phyloP scores from a whole-genome alignment of 306 rosid genomes.

The Pterocarpus santalinus region DNA sequence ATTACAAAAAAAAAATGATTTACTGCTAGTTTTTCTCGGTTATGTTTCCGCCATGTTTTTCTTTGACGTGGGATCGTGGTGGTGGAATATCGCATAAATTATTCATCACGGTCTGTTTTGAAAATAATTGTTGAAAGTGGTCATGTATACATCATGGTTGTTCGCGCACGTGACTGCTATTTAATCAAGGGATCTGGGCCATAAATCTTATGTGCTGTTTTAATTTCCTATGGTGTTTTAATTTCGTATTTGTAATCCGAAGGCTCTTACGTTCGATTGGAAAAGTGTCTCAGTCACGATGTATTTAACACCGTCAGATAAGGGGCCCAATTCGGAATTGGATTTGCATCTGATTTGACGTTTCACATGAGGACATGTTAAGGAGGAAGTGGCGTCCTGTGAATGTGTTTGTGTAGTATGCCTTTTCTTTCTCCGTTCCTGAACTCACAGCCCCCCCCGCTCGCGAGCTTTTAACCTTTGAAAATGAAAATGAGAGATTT shows the following conservation, averaged over 20 bases:
- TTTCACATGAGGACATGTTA: constrained; percentile 48
- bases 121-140: constrained; percentile 49
- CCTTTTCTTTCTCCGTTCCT: constrained; percentile 36
- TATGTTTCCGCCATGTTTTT: constrained; percentile 11
- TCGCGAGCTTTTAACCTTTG: not conserved
- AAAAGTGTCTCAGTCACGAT: constrained; percentile 49
- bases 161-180: constrained; percentile 85
- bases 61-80: constrained; percentile 48
- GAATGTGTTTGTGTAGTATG: constrained; percentile 6
- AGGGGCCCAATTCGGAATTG: constrained; percentile 53
- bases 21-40: not conserved
- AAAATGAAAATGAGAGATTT: constrained; percentile 43
- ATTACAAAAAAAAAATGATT: constrained; percentile 19
- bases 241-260: not conserved
- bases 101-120: constrained; percentile 42
- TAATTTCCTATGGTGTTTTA: constrained; percentile 1
- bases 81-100: constrained; percentile 43
- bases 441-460: constrained; percentile 11
- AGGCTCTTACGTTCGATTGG: constrained; percentile 47
- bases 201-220: constrained; percentile 49
- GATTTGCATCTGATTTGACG: constrained; percentile 59
- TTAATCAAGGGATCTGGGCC: constrained; percentile 82
- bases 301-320: constrained; percentile 61
- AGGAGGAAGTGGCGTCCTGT: constrained; percentile 34
- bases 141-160: constrained; percentile 51